Base-by-base conservation (phyloP, 1,139 yeast genomes). In the Pichia sp. region DNA sequence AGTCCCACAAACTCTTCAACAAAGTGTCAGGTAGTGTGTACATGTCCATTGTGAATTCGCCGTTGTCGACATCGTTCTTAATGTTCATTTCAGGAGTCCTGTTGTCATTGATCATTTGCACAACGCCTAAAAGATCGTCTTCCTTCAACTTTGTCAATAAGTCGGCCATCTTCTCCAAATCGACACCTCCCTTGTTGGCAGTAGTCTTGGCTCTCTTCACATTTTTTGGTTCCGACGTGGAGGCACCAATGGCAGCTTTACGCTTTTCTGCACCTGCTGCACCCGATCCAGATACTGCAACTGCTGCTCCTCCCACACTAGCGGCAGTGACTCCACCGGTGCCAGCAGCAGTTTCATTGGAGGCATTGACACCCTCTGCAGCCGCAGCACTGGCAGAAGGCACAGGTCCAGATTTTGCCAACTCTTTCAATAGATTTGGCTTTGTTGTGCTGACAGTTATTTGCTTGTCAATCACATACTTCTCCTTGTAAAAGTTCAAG, bases 41-140 rank as follows among this genome's bases (percentile, higher is more conserved):
- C 63, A 93, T 77, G 71, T 93, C 99, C 87, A 93, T 89, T 55
- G 96, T 91, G 69, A 93, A 93, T 73, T 93, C 99, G 48, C 99
- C 99, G 64, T 89, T 95, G 58, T 91, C 98, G 49, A 88, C 91
- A 66, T 93, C 96, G 70, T 93, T 93, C 68, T 91, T 90, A 64
- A 93, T 87, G 70, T 87, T 90, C 96, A 93, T 93, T 54, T 93
- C 98, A 47, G 88, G 84, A 18, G 98, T 90, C 69, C 89, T 83
- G 71, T 93, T 93, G 69, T 93, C 98, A 50, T 96, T 90, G 39
- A 93, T 95, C 97, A 93, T 91, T 70, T 93, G 98, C 50, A 93
- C 98, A 49, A 93, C 95, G 39, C 91, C 95, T 54, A 93, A 81
- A 63, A 93, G 76, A 68, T 93, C 98, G 67, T 93, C 98, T 70